Evolutionary conservation across 441 rosid genomes (phyloP), one percentile per base, ranked within the genome.

Genomic region (Pelargonium cotyledonis): DNA sequence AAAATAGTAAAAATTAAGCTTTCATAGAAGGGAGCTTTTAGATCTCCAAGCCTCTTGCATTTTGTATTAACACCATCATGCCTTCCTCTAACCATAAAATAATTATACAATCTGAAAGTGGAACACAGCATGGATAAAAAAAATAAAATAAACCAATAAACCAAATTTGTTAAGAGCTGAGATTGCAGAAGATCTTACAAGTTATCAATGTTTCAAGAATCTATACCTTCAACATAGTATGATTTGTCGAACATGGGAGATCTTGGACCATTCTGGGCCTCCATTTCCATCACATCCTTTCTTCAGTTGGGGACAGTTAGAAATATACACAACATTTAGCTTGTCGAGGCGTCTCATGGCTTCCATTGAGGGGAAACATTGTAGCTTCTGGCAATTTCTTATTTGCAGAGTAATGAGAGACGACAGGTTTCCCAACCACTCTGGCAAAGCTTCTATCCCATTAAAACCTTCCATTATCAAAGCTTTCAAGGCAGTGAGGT

Each of bases 221-320:
- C 31, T 26, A 26, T 26, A 26, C 31, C 31, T 29, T 29, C 3
- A 2, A 1, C 3, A 29, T 29, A 29, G 3, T 35, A 2, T 35
- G 38, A 35, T 35, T 35, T 35, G 38, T 35, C 38, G 74, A n/a
- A 76, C 65, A 61, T 68, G 71, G 23, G 75, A 62, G 51, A 70
- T 70, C 68, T 76, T 79, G 23, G 11, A 29, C 79, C 82, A 79
- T 11, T 79, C 79, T 6, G 75, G 29, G 14, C 77, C 75, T 1
- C 46, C 68, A 5, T 44, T 64, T 67, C 23, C 47, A 18, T 46
- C 46, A 23, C 76, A 67, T 14, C 65, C 75, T 72, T 72, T 18
- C 35, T 23, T 21, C 4, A 76, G 71, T 7, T 14, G 14, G 2
- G 66, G 71, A 65, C 75, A 76, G 0, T 8, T 8, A 1, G 0